Base-by-base conservation (phyloP, 345 rosid genomes). In the Populus ilicifolia region DNA sequence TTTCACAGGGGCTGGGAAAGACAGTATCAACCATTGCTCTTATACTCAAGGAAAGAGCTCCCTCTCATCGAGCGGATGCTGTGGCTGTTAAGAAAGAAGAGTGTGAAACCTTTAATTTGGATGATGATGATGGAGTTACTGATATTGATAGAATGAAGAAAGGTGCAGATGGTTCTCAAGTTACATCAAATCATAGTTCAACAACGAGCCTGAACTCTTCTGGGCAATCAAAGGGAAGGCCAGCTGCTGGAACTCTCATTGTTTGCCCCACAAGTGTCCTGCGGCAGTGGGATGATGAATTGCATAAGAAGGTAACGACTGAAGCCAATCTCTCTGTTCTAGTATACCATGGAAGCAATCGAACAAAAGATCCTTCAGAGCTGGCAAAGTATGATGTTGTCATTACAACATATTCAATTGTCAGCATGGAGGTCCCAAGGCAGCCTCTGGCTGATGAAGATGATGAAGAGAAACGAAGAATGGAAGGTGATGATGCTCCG, bases 231-330 rank as follows among this genome's bases (percentile, higher is more conserved):
- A 90, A 72, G 77, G 94, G 96, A 79, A 92, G 96, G 87, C 98
- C 97, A 69, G 87, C 96, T 74, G 96, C 92, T 71, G 99, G 99
- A 82, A 96, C 99, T 25, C 96, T 96, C 74, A 84, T 96, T 84
- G 99, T 96, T 78, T 96, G 99, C 86, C 99, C 99, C 44, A 92
- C 97, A 7, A 96, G 99, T 85, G 98, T 96, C 38, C 81, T 96
- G 84, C 89, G 99, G 20, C 99, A 96, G 77, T 96, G 99, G 99
- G 89, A 85, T 10, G 97, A 93, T 33, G 99, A 96, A 81, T 76
- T 96, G 82, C 88, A 80, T 25, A 91, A 80, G 82, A 96, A 96
- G 87, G 99, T 96, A 69, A 81, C 92, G 2, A 79, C 79, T 48
- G 79, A 89, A 86, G 96, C 91, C 29, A 87, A 83, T 71, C 90